phyloP scores from a whole-genome alignment of 345 rosid genomes.

The sweet orange (Citrus sinensis) region DVS_A1.0 CM039162.1:28781501-28782000 shows the following conservation, averaged over 20 bases:
- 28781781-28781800: slow-evolving; percentile 82
- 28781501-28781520: slow-evolving; percentile 84
- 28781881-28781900: background rate
- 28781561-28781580: slow-evolving; percentile 41
- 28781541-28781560: slow-evolving; percentile 77
- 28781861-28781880: background rate
- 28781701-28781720: slow-evolving; percentile 54
- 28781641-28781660: background rate
- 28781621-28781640: background rate
- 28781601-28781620: background rate
- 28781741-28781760: slow-evolving; percentile 60
- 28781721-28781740: slow-evolving; percentile 84
- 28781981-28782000: slow-evolving; percentile 93
- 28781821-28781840: background rate
- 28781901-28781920: slow-evolving; percentile 47
- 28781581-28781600: background rate
- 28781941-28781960: slow-evolving; percentile 80
- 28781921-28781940: slow-evolving; percentile 73
- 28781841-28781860: background rate
- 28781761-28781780: slow-evolving; percentile 54
- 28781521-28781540: slow-evolving; percentile 92
- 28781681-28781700: slow-evolving; percentile 8
- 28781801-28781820: slow-evolving; percentile 11
- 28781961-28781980: slow-evolving; percentile 38
- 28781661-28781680: background rate